Percentiles rank a stretch among this genome's conserved stretches.
Evolutionary conservation across 768 basidiomycete species (phyloP).

Genomic region (Sarcodon sp.): DNA sequence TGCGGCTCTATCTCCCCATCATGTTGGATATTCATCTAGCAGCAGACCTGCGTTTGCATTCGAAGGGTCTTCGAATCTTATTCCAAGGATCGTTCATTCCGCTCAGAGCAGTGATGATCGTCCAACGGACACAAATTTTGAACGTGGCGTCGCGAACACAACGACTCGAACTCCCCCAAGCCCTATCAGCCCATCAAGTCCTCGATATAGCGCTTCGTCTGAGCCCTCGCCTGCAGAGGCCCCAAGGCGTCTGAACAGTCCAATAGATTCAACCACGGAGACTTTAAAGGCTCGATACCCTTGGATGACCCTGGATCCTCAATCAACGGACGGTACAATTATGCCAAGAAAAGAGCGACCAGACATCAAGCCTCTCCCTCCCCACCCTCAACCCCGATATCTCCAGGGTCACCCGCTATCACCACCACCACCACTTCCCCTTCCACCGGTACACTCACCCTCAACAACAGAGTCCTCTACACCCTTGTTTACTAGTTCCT

Average conservation of each 20-base stretch:
- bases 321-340: neutral
- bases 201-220: neutral
- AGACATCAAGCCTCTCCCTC: neutral
- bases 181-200: neutral
- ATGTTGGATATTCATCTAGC: neutral
- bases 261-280: neutral
- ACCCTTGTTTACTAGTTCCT: neutral
- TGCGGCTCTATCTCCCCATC: neutral
- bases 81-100: neutral
- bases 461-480: neutral
- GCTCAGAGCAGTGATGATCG: neutral
- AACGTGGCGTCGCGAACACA: neutral
- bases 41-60: too few relatives aligned
- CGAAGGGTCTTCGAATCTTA: neutral
- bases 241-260: neutral
- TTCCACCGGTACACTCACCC: neutral
- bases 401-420: neutral
- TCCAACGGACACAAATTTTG: neutral
- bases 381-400: neutral
- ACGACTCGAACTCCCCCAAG: neutral
- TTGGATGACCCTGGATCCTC: neutral
- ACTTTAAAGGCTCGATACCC: neutral
- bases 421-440: neutral
- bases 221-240: neutral
- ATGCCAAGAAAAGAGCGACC: neutral